Percentiles rank a stretch among this genome's conserved stretches.
These are phyloP conservation scores for Gastrodia elata DNA, from an alignment of 106 monocot genomes.

Conservation along the genomic window DNA sequence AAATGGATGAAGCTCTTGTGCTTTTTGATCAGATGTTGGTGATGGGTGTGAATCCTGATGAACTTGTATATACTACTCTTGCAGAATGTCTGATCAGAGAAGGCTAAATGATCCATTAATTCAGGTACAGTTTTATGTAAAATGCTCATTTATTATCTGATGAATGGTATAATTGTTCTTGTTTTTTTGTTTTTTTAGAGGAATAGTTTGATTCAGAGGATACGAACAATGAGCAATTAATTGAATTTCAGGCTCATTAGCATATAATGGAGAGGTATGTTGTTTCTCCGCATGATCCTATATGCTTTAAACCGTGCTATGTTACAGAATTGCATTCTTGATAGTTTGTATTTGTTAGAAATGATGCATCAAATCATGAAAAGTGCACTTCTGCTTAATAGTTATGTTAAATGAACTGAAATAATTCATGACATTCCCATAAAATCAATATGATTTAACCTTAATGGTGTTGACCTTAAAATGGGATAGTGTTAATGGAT, in stretches of 20 bases:
- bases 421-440: no score
- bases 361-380: background rate
- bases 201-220: background rate
- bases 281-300: no score
- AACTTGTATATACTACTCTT: slow-evolving; percentile 10
- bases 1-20: slow-evolving; percentile 30
- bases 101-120: background rate
- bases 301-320: background rate
- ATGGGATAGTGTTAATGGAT: no score
- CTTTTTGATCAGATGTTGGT: slow-evolving; percentile 44
- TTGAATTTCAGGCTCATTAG: background rate
- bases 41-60: slow-evolving; percentile 36
- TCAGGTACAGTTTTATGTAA: background rate
- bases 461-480: no score
- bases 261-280: no score
- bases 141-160: background rate
- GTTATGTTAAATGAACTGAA: no score
- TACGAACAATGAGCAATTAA: background rate
- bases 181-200: background rate
- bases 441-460: no score
- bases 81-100: slow-evolving; percentile 11
- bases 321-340: background rate
- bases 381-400: no score
- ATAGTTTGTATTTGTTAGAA: background rate
- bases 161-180: no score